A percentile compares a stretch with the other conserved stretches of the same genome.
These are phyloP conservation scores for Coffea humblotiana DNA, from an alignment of 305 asterid species.

Conservation along the genomic window DNA sequence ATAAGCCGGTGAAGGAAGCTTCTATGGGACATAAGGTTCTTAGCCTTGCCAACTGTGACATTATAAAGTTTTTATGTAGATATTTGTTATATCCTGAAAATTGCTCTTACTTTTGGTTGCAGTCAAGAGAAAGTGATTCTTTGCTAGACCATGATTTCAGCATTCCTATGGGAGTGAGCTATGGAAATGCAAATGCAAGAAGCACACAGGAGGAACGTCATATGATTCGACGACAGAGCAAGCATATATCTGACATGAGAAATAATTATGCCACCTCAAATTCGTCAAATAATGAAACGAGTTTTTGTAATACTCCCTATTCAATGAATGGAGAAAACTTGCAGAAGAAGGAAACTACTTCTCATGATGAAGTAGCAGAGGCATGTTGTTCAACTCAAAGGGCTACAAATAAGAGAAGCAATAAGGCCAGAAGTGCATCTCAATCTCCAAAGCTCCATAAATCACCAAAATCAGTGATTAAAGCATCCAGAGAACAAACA, in stretches of 20 bases:
- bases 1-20: constrained; percentile 25
- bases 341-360: constrained; percentile 29
- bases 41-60: constrained; percentile 9
- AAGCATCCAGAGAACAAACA: constrained; percentile 45
- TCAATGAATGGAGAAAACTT: constrained; percentile 35
- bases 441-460: constrained; percentile 42
- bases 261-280: constrained; percentile 28
- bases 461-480: constrained; percentile 41
- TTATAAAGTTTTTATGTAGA: constrained; percentile 1
- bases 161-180: constrained; percentile 25
- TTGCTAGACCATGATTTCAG: constrained; percentile 28
- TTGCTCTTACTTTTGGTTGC: constrained; percentile 33
- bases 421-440: constrained; percentile 37
- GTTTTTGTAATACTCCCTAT: constrained; percentile 26
- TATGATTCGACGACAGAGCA: constrained; percentile 28
- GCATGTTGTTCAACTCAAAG: constrained; percentile 39
- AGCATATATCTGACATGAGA: constrained; percentile 26
- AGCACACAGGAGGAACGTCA: constrained; percentile 30
- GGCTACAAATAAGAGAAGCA: constrained; percentile 39
- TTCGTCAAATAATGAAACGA: constrained; percentile 36
- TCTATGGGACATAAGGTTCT: constrained; percentile 36
- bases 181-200: constrained; percentile 29
- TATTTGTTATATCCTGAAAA: constrained; percentile 14
- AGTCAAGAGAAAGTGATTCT: constrained; percentile 40
- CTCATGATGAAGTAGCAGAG: constrained; percentile 34